Conservation (phyloP, 257 asterid species). For the Apocynum venetum region DNA sequence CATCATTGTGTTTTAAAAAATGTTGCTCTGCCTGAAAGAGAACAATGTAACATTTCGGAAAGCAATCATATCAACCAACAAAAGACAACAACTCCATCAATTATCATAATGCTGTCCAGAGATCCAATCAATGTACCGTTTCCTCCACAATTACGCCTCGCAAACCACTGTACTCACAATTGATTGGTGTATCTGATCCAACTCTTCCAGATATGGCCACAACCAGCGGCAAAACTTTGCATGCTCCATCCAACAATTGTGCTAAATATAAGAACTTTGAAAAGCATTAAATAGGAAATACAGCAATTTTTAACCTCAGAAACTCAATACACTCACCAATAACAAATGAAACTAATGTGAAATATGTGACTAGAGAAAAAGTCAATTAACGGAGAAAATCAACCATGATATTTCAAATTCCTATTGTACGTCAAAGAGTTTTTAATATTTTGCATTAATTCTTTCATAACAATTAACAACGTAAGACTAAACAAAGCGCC, state of each 20-base stretch:
- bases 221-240: conserved; percentile 80
- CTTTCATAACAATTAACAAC: background rate
- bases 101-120: background rate
- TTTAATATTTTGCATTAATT: background rate
- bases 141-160: conserved; percentile 98
- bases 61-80: background rate
- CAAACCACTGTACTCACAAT: conserved; percentile 85
- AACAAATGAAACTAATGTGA: background rate
- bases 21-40: conserved; percentile 86
- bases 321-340: background rate
- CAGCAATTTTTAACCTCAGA: background rate
- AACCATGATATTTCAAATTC: background rate
- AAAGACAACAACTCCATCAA: conserved; percentile 5
- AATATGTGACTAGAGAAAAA: background rate
- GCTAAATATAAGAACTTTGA: conserved; percentile 37
- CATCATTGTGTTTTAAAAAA: conserved; percentile 95
- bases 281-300: conserved; percentile 5
- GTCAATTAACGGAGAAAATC: background rate
- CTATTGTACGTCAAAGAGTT: background rate
- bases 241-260: conserved; percentile 75
- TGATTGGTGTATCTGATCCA: conserved; percentile 86
- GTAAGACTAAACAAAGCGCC: background rate
- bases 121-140: conserved; percentile 54
- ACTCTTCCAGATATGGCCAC: conserved; percentile 93
- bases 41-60: conserved; percentile 1